Conservation (phyloP, 371 early-diverging fungal species). For the Conidiobolus coronatus region DNA sequence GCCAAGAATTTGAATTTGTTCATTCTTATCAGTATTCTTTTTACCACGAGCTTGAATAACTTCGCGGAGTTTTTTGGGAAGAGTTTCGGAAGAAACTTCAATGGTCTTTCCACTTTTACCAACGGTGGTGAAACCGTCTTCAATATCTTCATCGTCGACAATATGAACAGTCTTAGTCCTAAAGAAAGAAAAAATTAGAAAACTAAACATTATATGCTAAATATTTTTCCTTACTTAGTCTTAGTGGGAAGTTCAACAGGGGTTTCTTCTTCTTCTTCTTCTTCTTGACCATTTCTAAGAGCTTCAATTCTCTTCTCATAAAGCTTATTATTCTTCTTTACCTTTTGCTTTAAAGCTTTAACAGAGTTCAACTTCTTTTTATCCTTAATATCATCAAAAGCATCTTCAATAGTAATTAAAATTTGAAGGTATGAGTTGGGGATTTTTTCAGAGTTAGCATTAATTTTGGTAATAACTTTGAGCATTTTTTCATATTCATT, state of each 20-base stretch:
- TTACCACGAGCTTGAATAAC: conserved; percentile 75
- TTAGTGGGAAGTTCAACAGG: too few species aligned
- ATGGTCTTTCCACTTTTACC: conserved; percentile 58
- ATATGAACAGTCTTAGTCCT: conserved; percentile 7
- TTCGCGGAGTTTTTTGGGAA: conserved; percentile 61
- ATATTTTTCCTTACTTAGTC: too few species aligned
- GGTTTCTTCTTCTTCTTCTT: conserved; percentile 25
- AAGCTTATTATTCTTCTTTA: conserved; percentile 66
- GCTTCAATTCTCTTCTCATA: conserved; percentile 31
- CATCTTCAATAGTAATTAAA: conserved; percentile 53
- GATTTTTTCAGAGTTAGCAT: background rate
- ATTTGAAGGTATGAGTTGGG: conserved; percentile 61
- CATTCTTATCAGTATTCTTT: conserved; percentile 76
- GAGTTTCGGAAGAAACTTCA: conserved; percentile 35
- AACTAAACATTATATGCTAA: too few species aligned
- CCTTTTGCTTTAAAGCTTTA: conserved; percentile 74
- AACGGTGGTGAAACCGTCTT: conserved; percentile 66
- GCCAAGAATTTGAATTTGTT: conserved; percentile 43
- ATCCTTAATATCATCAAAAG: conserved; percentile 26
- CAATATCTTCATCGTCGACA: conserved; percentile 13
- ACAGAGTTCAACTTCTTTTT: conserved; percentile 68
- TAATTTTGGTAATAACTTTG: conserved; percentile 37
- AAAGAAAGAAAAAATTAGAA: too few species aligned
- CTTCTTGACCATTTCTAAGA: conserved; percentile 15
- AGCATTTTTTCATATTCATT: conserved; percentile 67